Conservation (phyloP, 768 basidiomycete species). For the Leucocoprinus birnbaumii region DNA sequence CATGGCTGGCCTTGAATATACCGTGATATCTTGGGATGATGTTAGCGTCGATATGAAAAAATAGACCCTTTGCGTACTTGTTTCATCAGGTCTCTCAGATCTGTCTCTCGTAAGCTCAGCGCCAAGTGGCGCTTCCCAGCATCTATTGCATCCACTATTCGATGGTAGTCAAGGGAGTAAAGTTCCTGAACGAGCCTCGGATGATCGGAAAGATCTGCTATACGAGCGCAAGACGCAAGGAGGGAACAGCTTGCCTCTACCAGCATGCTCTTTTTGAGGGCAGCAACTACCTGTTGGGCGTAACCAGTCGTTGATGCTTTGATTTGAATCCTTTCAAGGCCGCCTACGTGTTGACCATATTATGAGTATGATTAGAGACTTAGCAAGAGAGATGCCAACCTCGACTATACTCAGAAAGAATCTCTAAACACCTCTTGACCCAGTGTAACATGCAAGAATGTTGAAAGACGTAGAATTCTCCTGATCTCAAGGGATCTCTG, state of each 20-base stretch:
- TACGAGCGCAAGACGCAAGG: constrained; percentile 1
- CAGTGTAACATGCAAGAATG: neutral
- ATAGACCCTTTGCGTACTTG: neutral
- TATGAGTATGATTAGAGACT: too few species aligned
- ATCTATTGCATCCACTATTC: neutral
- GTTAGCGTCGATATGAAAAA: neutral
- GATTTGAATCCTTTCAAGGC: too few species aligned
- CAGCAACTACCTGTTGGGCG: neutral
- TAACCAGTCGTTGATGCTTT: too few species aligned
- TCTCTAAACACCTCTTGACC: constrained; percentile 3
- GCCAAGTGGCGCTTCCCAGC: neutral
- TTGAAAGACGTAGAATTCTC: constrained; percentile 2
- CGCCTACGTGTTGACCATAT: neutral
- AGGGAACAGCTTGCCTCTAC: constrained; percentile 7
- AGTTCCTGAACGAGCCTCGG: neutral
- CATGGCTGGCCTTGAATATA: neutral
- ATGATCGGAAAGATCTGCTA: neutral
- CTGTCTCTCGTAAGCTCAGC: neutral
- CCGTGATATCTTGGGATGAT: neutral
- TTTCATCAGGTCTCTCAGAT: neutral
- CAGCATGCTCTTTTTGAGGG: neutral
- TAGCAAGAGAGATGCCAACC: neutral
- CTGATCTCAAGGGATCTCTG: neutral
- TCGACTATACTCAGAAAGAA: constrained; percentile 1
- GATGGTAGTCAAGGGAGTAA: neutral